A percentile compares a stretch with the other conserved stretches of the same genome.
Conservation (phyloP, 805 yeast genomes). For the Candida ipomoeae region DNA sequence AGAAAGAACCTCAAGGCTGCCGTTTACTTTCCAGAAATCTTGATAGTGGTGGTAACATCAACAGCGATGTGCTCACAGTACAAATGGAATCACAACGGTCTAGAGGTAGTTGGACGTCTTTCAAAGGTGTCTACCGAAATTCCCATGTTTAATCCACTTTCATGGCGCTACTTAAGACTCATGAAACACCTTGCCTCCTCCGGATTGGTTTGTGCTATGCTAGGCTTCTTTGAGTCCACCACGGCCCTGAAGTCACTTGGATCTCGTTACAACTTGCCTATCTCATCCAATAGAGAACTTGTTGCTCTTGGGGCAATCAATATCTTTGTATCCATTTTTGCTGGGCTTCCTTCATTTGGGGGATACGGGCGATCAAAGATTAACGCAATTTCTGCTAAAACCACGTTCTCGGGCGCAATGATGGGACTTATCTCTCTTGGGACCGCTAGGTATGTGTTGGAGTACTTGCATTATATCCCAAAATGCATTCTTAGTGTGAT, state of each 20-base stretch:
- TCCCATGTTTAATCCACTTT: constrained; percentile 53
- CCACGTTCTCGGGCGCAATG: constrained; percentile 77
- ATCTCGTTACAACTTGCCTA: constrained; percentile 61
- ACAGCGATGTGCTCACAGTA: constrained; percentile 48
- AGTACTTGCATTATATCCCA: constrained; percentile 69
- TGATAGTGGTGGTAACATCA: constrained; percentile 63
- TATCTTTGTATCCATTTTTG: constrained; percentile 57
- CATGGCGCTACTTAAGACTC: constrained; percentile 45
- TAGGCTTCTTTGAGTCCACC: constrained; percentile 91
- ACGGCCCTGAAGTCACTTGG: constrained; percentile 89
- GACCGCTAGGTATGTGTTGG: constrained; percentile 57
- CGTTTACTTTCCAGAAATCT: constrained; percentile 79
- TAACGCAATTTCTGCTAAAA: constrained; percentile 77
- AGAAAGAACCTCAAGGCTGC: constrained; percentile 28
- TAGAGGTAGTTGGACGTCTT: constrained; percentile 69
- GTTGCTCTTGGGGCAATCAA: constrained; percentile 85
- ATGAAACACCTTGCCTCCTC: constrained; percentile 61
- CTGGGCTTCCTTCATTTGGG: constrained; percentile 86
- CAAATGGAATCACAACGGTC: constrained; percentile 51
- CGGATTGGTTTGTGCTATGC: constrained; percentile 67
- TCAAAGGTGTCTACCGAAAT: constrained; percentile 42
- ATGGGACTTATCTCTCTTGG: constrained; percentile 75
- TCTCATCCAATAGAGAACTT: constrained; percentile 84
- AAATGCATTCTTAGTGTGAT: constrained; percentile 75
- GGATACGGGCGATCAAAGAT: constrained; percentile 93